Evolutionary conservation across 2,329 filamentous ascomycete species (phyloP).

Genomic region (Xylaria digitata): DNA sequence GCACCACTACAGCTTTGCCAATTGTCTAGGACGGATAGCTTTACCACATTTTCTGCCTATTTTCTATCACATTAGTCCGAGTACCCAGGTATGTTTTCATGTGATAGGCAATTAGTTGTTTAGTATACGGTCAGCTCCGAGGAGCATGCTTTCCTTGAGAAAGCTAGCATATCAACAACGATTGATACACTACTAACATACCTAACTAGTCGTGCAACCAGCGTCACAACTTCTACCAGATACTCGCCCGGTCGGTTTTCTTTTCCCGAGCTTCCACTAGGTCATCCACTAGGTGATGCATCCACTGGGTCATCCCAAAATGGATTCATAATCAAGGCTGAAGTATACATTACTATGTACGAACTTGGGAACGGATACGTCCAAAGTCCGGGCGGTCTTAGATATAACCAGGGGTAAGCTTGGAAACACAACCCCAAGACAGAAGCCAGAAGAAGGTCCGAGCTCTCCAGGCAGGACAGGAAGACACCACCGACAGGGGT

Average conservation of each 20-base stretch:
- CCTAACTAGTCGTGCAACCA: background rate
- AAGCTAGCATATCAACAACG: slow-evolving; percentile 1
- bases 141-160: background rate
- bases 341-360: background rate
- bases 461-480: slow-evolving; percentile 16
- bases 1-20: slow-evolving; percentile 1
- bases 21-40: background rate
- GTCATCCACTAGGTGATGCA: too few relatives aligned
- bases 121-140: background rate
- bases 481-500: slow-evolving; percentile 5
- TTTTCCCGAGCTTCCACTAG: background rate
- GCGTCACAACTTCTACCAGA: background rate
- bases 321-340: slow-evolving; percentile 4
- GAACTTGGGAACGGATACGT: background rate
- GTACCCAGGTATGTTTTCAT: slow-evolving; percentile 1
- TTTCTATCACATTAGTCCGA: background rate
- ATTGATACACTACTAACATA: background rate
- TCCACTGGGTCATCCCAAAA: background rate
- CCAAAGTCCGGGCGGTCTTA: slow-evolving; percentile 13
- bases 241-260: background rate
- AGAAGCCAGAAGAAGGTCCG: slow-evolving; percentile 21
- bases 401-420: slow-evolving; percentile 21
- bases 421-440: slow-evolving; percentile 15
- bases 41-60: slow-evolving; percentile 9
- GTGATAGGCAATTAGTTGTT: background rate